Percentiles rank a stretch among this genome's conserved stretches.
Evolutionary conservation across 371 early-diverging fungal genomes (phyloP).

Genomic region (Syncephalastrum racemosum): DNA sequence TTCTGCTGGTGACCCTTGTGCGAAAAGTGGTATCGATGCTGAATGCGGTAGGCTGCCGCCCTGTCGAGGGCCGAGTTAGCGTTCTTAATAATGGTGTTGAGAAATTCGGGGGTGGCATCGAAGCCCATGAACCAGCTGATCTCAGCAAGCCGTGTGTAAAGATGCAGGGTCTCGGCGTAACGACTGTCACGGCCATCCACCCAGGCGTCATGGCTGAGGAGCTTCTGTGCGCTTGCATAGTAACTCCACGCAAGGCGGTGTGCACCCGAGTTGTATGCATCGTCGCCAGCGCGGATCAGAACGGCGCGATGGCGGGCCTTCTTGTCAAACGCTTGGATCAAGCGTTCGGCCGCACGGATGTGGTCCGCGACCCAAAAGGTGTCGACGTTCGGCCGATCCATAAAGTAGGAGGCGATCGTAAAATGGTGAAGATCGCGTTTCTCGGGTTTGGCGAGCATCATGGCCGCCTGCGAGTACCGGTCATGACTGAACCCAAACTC

Average conservation of each 20-base stretch:
- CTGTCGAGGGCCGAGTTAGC: conserved; percentile 45
- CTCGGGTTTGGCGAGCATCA: conserved; percentile 32
- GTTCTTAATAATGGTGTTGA: conserved; percentile 30
- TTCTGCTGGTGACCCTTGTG: conserved; percentile 29
- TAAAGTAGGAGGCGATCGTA: conserved; percentile 38
- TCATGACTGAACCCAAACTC: conserved; percentile 48
- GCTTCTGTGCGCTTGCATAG: conserved; percentile 30
- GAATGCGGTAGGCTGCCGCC: conserved; percentile 45
- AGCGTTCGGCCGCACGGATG: conserved; percentile 75
- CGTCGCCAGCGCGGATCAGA: conserved; percentile 38
- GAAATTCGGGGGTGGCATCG: conserved; percentile 22
- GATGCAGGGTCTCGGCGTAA: conserved; percentile 42
- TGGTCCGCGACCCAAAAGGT: conserved; percentile 65
- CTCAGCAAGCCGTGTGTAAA: conserved; percentile 44
- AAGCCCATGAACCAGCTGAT: conserved; percentile 44
- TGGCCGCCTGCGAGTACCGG: conserved; percentile 47
- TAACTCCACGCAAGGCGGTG: conserved; percentile 41
- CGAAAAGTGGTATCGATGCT: conserved; percentile 42
- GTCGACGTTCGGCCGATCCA: conserved; percentile 30
- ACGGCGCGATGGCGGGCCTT: conserved; percentile 35
- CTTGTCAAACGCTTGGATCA: conserved; percentile 66
- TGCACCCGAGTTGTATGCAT: conserved; percentile 45
- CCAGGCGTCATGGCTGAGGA: conserved; percentile 40
- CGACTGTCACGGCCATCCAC: conserved; percentile 35
- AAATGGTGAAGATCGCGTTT: conserved; percentile 31